Conservation (phyloP, 2,329 filamentous ascomycete genomes). For the Trichoderma sp. region DNA sequence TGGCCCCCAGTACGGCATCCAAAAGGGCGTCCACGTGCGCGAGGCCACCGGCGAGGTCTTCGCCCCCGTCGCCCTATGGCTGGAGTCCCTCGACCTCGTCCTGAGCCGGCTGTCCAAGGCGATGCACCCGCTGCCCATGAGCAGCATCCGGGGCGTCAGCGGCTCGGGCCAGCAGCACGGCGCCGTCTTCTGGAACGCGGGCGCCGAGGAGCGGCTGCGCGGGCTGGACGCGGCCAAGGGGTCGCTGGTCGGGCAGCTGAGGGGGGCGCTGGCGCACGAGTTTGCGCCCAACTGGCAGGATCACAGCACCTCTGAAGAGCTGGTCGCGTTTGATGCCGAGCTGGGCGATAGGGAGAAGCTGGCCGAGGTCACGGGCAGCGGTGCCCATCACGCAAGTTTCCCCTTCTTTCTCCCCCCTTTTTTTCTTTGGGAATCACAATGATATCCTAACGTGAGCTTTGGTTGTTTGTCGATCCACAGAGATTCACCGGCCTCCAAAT, state of each 20-base stretch:
- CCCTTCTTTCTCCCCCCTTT: not conserved
- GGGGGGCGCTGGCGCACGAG: conserved; percentile 74
- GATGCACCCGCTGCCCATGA: conserved; percentile 62
- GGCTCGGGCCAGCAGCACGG: conserved; percentile 97
- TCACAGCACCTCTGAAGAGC: conserved; percentile 89
- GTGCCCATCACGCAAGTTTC: conserved; percentile 84
- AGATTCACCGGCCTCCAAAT: conserved; percentile 98
- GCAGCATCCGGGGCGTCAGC: conserved; percentile 76
- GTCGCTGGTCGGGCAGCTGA: conserved; percentile 71
- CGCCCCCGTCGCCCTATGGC: conserved; percentile 90
- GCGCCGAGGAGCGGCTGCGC: conserved; percentile 66
- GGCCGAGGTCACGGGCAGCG: conserved; percentile 82
- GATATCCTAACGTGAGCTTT: not conserved
- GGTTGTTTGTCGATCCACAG: conserved; percentile 44
- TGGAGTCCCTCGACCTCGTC: conserved; percentile 88
- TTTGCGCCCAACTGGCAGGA: conserved; percentile 98
- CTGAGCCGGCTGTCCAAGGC: conserved; percentile 70
- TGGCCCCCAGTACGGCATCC: conserved; percentile 70
- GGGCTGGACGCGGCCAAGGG: conserved; percentile 59
- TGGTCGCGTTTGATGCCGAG: conserved; percentile 78
- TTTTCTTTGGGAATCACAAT: not conserved
- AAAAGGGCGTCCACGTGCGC: conserved; percentile 85
- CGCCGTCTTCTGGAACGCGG: conserved; percentile 85
- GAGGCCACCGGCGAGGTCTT: conserved; percentile 84
- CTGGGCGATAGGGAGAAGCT: conserved; percentile 69